A percentile compares a stretch with the other conserved stretches of the same genome.
These are phyloP conservation scores for Cryptococcus hybrid DNA, from an alignment of 1,284 basidiomycete genomes.

Conservation along the genomic window DNA sequence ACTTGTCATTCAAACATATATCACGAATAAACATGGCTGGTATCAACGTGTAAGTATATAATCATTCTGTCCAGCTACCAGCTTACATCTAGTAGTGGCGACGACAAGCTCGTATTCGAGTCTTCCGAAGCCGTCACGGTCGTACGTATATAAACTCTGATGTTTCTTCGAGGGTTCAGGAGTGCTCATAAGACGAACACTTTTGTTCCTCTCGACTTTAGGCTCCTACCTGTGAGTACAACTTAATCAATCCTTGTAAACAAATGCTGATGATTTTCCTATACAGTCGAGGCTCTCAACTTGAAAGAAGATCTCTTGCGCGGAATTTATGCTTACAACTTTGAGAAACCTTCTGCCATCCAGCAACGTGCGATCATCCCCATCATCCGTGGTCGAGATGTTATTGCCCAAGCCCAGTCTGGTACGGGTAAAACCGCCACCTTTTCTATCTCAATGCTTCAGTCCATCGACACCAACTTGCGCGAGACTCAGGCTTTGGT, in stretches of 20 bases:
- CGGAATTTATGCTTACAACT: slow-evolving; percentile 99
- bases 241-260: not conserved
- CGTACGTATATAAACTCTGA: slow-evolving; percentile 46
- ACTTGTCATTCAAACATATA: slow-evolving; percentile 2
- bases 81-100: slow-evolving; percentile 32
- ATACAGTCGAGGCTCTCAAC: slow-evolving; percentile 87
- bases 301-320: slow-evolving; percentile 94
- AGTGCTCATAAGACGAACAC: slow-evolving; percentile 44
- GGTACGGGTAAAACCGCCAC: slow-evolving; percentile 99
- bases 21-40: slow-evolving; percentile 14
- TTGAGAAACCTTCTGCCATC: slow-evolving; percentile 98
- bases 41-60: slow-evolving; percentile 43
- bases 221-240: slow-evolving; percentile 50
- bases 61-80: not conserved
- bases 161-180: slow-evolving; percentile 44
- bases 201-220: slow-evolving; percentile 50
- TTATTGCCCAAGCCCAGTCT: slow-evolving; percentile 98
- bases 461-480: slow-evolving; percentile 90
- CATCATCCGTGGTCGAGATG: slow-evolving; percentile 91
- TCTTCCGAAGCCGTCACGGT: slow-evolving; percentile 90
- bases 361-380: slow-evolving; percentile 97
- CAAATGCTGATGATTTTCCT: slow-evolving; percentile 31
- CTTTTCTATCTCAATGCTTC: slow-evolving; percentile 90
- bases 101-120: slow-evolving; percentile 90
- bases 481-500: slow-evolving; percentile 97